phyloP scores from a whole-genome alignment of 1,284 basidiomycete genomes.

The Chondrostereum purpureum region DNA sequence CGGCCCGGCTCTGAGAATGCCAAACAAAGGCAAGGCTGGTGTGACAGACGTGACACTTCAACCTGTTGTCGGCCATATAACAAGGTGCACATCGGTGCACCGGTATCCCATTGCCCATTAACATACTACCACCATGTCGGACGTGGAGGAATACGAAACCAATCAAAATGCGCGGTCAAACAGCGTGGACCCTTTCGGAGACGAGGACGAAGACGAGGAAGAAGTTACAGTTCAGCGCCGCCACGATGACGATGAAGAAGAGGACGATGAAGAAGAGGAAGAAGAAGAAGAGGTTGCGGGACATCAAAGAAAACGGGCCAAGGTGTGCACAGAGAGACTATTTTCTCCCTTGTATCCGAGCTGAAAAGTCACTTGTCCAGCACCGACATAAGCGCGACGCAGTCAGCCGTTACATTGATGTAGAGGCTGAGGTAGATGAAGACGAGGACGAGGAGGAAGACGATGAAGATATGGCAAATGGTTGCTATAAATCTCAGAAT shows the following conservation, averaged over 20 bases:
- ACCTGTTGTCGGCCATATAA: too few relatives aligned
- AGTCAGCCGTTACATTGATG: constrained; percentile 86
- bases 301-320: constrained; percentile 46
- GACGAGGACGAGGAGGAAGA: constrained; percentile 96
- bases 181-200: constrained; percentile 19
- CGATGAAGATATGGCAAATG: constrained; percentile 74
- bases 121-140: constrained; percentile 37
- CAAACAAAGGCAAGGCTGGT: background rate
- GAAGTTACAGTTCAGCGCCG: constrained; percentile 22
- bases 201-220: constrained; percentile 23
- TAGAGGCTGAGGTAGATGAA: constrained; percentile 90
- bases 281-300: constrained; percentile 48
- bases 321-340: constrained; percentile 30
- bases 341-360: constrained; percentile 8
- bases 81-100: too few relatives aligned
- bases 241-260: constrained; percentile 39
- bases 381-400: constrained; percentile 58
- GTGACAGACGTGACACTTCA: too few relatives aligned
- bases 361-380: constrained; percentile 22
- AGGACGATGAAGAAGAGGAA: constrained; percentile 44
- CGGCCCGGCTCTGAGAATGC: background rate
- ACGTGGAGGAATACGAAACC: constrained; percentile 41
- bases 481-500: too few relatives aligned
- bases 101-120: too few relatives aligned
- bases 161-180: constrained; percentile 32